Percentiles rank a stretch among this genome's conserved stretches.
Evolutionary conservation across 2,329 filamentous ascomycete species (phyloP).

Genomic region (Graphium sp.): DNA sequence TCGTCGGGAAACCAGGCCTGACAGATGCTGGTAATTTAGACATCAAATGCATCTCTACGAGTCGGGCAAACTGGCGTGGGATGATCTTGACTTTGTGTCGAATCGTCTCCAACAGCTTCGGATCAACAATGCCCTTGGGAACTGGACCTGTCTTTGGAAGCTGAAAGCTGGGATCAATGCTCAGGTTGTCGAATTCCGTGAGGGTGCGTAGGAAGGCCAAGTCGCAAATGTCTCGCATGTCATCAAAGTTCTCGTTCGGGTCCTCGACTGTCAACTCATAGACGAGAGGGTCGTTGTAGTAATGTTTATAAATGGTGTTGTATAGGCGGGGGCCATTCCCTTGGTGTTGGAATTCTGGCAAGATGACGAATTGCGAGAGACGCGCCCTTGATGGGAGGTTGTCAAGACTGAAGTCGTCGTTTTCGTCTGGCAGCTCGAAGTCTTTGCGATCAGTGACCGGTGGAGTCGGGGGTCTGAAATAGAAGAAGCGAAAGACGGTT

Average conservation of each 20-base stretch:
- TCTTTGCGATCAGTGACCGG: slow-evolving; percentile 10
- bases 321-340: slow-evolving; percentile 74
- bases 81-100: slow-evolving; percentile 52
- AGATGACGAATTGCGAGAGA: slow-evolving; percentile 83
- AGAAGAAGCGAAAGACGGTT: slow-evolving; percentile 78
- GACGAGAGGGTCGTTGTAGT: slow-evolving; percentile 49
- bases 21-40: slow-evolving; percentile 38
- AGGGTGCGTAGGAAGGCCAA: slow-evolving; percentile 44
- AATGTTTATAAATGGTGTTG: slow-evolving; percentile 56
- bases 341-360: slow-evolving; percentile 70
- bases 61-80: slow-evolving; percentile 56
- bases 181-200: slow-evolving; percentile 38
- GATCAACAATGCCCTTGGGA: slow-evolving; percentile 12
- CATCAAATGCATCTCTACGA: slow-evolving; percentile 62
- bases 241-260: slow-evolving; percentile 73
- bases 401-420: slow-evolving; percentile 30
- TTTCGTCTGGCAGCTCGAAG: slow-evolving; percentile 26
- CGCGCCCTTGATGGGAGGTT: slow-evolving; percentile 61
- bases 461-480: slow-evolving; percentile 31
- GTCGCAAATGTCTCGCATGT: slow-evolving; percentile 62
- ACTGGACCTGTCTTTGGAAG: slow-evolving; percentile 33
- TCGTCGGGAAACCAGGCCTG: slow-evolving; percentile 27
- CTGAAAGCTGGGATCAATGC: slow-evolving; percentile 31
- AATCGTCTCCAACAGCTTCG: slow-evolving; percentile 37
- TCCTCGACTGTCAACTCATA: slow-evolving; percentile 87